A percentile compares a stretch with the other conserved stretches of the same genome.
phyloP scores from a whole-genome alignment of 768 basidiomycete genomes.

The Leucogyrophana mollusca region DNA sequence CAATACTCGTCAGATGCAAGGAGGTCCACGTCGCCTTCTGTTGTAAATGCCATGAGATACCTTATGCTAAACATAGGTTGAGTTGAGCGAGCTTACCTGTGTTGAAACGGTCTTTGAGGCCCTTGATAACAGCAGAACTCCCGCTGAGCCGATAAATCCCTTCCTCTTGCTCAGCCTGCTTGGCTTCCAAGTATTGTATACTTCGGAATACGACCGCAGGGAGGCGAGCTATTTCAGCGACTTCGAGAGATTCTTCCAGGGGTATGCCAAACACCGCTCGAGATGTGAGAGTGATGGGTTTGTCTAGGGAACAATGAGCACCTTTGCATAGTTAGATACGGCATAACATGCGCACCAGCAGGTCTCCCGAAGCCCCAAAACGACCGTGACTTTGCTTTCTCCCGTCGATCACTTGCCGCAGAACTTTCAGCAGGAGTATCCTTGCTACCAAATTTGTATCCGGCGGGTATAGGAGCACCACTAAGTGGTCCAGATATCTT shows the following conservation, averaged over 20 bases:
- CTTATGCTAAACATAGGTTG: slow-evolving; percentile 6
- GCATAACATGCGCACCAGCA: slow-evolving; percentile 37
- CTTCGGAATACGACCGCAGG: slow-evolving; percentile 95
- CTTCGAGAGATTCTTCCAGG: slow-evolving; percentile 82
- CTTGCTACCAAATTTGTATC: slow-evolving; percentile 88
- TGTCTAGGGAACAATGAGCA: slow-evolving; percentile 26
- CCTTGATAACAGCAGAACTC: slow-evolving; percentile 93
- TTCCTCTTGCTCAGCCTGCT: slow-evolving; percentile 94
- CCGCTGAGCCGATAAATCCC: slow-evolving; percentile 96
- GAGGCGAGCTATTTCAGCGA: slow-evolving; percentile 85
- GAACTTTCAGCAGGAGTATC: slow-evolving; percentile 48
- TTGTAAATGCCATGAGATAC: slow-evolving; percentile 12
- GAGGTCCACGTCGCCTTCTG: slow-evolving; percentile 96
- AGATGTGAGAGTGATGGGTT: slow-evolving; percentile 40
- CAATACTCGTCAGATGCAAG: slow-evolving; percentile 87
- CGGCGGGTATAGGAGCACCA: slow-evolving; percentile 81
- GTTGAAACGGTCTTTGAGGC: slow-evolving; percentile 91
- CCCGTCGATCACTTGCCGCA: slow-evolving; percentile 64
- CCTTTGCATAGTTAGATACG: slow-evolving; percentile 7
- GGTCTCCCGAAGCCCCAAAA: slow-evolving; percentile 92
- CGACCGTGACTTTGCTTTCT: slow-evolving; percentile 88
- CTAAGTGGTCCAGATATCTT: slow-evolving; percentile 91
- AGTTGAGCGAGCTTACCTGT: slow-evolving; percentile 50
- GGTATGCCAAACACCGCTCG: slow-evolving; percentile 88
- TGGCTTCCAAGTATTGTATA: slow-evolving; percentile 92